Base-by-base conservation (phyloP, 2,329 filamentous ascomycete genomes). In the Berkeleyomyces basicola region DNA sequence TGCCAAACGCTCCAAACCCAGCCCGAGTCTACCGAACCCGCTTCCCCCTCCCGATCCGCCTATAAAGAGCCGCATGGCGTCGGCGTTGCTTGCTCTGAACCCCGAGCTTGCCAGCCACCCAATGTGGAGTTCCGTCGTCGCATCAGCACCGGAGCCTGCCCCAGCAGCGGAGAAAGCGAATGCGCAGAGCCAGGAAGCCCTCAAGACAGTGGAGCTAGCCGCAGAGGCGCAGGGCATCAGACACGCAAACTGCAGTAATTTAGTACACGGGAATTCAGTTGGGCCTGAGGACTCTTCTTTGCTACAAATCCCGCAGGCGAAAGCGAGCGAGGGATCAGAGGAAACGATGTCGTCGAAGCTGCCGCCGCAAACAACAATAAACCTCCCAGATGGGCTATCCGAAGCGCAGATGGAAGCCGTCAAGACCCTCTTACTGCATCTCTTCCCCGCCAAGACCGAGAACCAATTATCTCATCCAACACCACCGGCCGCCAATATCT, bases 41-140 rank as follows among this genome's bases (percentile, higher is more conserved):
- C 40, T 58, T 16, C 59, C 63, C 9, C 49, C 63, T 16, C 58
- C 59, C 36, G 58, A 62, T 11, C 36, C 49, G 16, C 60, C 49
- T 5, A 44, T 58, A 9, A 40, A 57, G 4, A 46, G 46, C 14
- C 60, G 60, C 51, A 61, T 61, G 60, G 46, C 60, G 4, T 37
- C 60, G 2, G 49, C 60, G 11, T 16, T 61, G 51, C 49, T 61
- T 9, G 60, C 60, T 16, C 36, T 57, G 37, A 61, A 61, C 37
- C 60, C 60, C 9, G 60, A 57, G 16, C 10, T 61, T n/a, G 49
- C 60, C 31, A 61, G 43, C 31, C 60, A 61, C 33, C 60, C 60
- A 14, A 55, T 61, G 47, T 61, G 60, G 60, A 61, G 14, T 33
- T 42, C 60, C 2, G 40, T 16, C 23, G 36, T 40, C 33, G 49